phyloP scores from a whole-genome alignment of 73 alveolate species.

The Tetrahymena borealis region DNA sequence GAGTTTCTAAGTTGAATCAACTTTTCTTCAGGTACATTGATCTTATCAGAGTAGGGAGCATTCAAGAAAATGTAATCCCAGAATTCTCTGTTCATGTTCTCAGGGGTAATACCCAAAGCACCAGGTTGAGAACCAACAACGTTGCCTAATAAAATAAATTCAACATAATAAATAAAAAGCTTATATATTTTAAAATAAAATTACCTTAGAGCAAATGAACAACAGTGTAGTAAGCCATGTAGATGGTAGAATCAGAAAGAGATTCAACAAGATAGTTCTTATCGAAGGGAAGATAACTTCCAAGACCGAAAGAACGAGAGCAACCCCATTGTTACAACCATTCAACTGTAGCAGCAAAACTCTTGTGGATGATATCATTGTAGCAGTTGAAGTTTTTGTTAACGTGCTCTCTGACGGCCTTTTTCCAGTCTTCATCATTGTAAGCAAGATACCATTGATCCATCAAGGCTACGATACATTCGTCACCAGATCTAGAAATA shows the following conservation, averaged over 20 bases:
- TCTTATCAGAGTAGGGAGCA: conserved; percentile 58
- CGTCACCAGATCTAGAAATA: conserved; percentile 93
- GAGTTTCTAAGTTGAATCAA: conserved; percentile 85
- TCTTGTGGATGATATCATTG: conserved; percentile 74
- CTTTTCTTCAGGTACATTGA: conserved; percentile 63
- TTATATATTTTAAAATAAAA: no score
- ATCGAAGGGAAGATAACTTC: conserved; percentile 97
- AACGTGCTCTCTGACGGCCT: conserved; percentile 77
- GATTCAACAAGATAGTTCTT: conserved; percentile 92
- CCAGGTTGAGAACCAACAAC: conserved; percentile 67
- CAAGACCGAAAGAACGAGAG: conserved; percentile 96
- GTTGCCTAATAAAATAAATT: conserved; percentile 35
- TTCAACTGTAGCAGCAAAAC: conserved; percentile 82
- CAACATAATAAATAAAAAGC: no score
- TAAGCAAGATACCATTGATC: conserved; percentile 97
- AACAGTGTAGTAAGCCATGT: conserved; percentile 98
- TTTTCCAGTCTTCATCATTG: conserved; percentile 95
- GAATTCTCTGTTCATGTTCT: conserved; percentile 84
- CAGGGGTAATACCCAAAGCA: conserved; percentile 73
- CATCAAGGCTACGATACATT: conserved; percentile 97
- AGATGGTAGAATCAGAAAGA: conserved; percentile 97
- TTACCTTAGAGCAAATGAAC: conserved; percentile 89
- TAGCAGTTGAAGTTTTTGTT: conserved; percentile 78
- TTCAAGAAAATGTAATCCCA: conserved; percentile 92
- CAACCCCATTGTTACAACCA: conserved; percentile 99